Base-by-base conservation (phyloP, 108 stramenopile genomes). In the Asterionellopsis glacialis region DNA sequence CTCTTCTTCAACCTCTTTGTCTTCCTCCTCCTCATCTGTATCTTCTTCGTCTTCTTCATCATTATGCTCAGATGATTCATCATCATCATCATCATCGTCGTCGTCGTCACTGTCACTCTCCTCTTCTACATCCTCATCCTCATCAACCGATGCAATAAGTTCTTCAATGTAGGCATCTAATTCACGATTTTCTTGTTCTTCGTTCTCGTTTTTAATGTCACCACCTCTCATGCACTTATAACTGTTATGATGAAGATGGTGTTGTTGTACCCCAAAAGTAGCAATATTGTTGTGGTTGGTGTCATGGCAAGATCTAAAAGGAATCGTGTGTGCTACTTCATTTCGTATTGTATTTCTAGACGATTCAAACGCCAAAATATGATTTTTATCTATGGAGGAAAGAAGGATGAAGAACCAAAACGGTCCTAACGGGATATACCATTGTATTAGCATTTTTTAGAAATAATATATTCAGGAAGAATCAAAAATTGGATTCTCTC, bases 151-250 rank as follows among this genome's bases (percentile, higher is more conserved):
- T 23, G 63, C 41, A 19, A 64, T 13, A 10, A 64, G 41, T 33
- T 48, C 39, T 21, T 64, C 53, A 64, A 64, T 64, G 41, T 64
- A 64, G 16, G 63, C 63, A 43, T 64, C 63, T 19, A 64, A 44
- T 22, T 49, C 53, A 38, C 16, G 28, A 23, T 64, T 42, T n/a
- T 57, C 40, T 14, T 57, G 33, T 5, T 16, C 39, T 16, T 57
- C 47, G 9, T 21, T 9, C 6, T 48, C 47, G 9, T 48, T 21
- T 48, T 21, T 21, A 7, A 5, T 9, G 9, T 9, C 21, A 9
- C 21, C 47, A 5, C 47, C 19, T 48, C 33, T 48, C 5, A 21
- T 16, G 9, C 19, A 48, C 5, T 16, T 9, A 48, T 48, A 48
- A 16, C 2, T 48, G 9, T 48, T 21, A 19, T 16, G 2, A 9